Base-by-base conservation (phyloP, 2,329 filamentous ascomycete genomes). In the Trichoderma afroharzianum region DNA sequence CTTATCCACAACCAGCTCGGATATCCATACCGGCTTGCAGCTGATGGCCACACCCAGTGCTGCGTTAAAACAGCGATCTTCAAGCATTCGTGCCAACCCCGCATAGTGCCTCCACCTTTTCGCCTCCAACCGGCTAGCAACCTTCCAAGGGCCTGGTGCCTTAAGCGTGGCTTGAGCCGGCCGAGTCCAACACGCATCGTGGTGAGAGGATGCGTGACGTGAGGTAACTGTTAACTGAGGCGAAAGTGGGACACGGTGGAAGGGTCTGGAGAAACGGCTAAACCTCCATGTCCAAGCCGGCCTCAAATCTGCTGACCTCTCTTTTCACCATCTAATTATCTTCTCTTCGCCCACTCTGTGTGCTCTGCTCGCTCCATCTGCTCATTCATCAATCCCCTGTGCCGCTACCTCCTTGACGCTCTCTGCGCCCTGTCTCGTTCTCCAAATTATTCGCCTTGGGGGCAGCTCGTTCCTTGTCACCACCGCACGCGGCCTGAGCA, bases 161-260 rank as follows among this genome's bases (percentile, higher is more conserved):
- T 70, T 70, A 59, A 70, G 58, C 57, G 64, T 70, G 68, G 68
- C 68, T 63, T 63, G 59, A 43, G 58, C 15, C 39, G 28, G 33
- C 26, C 30, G 47, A 55, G n/a, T 67, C 32, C 30, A 70, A n/a
- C 43, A 70, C 47, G 68, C 59, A 63, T 63, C 57, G 67, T 70
- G 67, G 58, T 53, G 30, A 39, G 53, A 39, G n/a, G 33, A 70
- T 63, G 59, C 26, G 59, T 70, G 59, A 63, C 59, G 47, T 70
- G 68, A 70, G 59, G 68, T 70, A 63, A 26, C 68, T 43, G 62
- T 69, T 28, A 33, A 30, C 47, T 32, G 39, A 70, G 32, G 68
- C 68, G 43, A 55, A 63, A 70, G 68, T 63, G 68, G 68, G 68
- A 70, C 68, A 32, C 43, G 32, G 59, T 70, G 68, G 68, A 70